Evolutionary conservation across 441 rosid genomes (phyloP).

Genomic region (Erodium moschatum): DNA sequence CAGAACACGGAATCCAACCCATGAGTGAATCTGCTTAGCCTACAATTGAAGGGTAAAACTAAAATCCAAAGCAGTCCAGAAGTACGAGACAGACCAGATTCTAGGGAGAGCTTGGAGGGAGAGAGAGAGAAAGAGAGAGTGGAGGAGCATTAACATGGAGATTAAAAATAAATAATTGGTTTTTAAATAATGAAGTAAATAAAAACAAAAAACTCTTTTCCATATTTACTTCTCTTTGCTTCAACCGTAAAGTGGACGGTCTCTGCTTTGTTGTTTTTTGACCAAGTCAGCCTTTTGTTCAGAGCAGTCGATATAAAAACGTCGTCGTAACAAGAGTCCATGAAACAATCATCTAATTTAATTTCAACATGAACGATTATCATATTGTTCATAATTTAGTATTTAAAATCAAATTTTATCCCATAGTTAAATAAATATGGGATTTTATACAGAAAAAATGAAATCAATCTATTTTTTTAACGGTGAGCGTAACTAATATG

Average conservation of each 20-base stretch:
- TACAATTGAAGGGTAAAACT: not conserved
- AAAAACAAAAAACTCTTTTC: not conserved
- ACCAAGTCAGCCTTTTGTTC: too few relatives aligned
- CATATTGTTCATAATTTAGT: too few relatives aligned
- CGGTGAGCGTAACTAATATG: too few relatives aligned
- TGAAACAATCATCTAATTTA: too few relatives aligned
- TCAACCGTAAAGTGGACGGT: not conserved
- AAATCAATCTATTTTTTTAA: too few relatives aligned
- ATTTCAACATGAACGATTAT: too few relatives aligned
- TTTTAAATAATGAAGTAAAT: not conserved
- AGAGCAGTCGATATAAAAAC: too few relatives aligned
- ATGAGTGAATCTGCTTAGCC: constrained; percentile 22
- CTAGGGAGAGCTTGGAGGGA: constrained; percentile 1
- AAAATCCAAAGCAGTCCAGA: not conserved
- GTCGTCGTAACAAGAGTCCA: too few relatives aligned
- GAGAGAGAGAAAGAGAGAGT: not conserved
- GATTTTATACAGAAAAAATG: too few relatives aligned
- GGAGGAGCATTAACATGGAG: constrained; percentile 7
- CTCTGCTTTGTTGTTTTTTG: not conserved
- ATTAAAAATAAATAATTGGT: not conserved
- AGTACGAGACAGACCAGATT: not conserved
- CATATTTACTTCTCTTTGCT: not conserved
- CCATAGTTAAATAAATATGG: too few relatives aligned
- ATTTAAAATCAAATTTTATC: too few relatives aligned
- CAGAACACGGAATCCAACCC: constrained; percentile 84